Evolutionary conservation across 2,329 filamentous ascomycete species (phyloP).

Genomic region (Epichloe uncinata): DNA sequence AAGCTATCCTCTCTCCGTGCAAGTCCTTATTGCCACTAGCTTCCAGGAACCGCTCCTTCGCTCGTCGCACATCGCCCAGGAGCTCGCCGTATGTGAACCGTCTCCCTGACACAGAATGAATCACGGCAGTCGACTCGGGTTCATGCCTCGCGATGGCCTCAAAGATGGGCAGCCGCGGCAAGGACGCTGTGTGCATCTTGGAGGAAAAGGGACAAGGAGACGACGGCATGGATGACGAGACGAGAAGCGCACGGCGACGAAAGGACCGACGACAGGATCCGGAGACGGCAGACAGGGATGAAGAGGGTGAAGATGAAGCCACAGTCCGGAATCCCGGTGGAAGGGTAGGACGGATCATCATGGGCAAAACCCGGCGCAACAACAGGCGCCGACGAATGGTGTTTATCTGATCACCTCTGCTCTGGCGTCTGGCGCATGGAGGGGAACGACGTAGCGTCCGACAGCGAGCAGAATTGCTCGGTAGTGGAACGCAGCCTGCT

Average conservation of each 20-base stretch:
- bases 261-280: constrained; percentile 1
- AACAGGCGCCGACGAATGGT: constrained; percentile 2
- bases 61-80: constrained; percentile 62
- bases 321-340: constrained; percentile 11
- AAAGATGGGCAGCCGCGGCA: constrained; percentile 69
- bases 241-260: constrained; percentile 3
- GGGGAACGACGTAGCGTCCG: neutral
- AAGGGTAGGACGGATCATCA: constrained; percentile 6
- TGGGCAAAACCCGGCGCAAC: constrained; percentile 1
- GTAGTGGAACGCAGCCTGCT: neutral
- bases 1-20: constrained; percentile 72
- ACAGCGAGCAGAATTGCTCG: neutral
- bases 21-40: constrained; percentile 46
- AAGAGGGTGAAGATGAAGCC: constrained; percentile 11
- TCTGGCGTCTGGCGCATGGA: neutral
- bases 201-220: constrained; percentile 4
- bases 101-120: constrained; percentile 67
- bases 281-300: constrained; percentile 7
- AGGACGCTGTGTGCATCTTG: constrained; percentile 50
- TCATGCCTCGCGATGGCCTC: constrained; percentile 74
- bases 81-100: constrained; percentile 79
- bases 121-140: constrained; percentile 55
- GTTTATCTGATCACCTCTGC: neutral
- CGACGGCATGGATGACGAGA: neutral
- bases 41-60: constrained; percentile 53